Conservation (phyloP, 768 basidiomycete genomes). For the Leucocoprinus leucothites region DNA sequence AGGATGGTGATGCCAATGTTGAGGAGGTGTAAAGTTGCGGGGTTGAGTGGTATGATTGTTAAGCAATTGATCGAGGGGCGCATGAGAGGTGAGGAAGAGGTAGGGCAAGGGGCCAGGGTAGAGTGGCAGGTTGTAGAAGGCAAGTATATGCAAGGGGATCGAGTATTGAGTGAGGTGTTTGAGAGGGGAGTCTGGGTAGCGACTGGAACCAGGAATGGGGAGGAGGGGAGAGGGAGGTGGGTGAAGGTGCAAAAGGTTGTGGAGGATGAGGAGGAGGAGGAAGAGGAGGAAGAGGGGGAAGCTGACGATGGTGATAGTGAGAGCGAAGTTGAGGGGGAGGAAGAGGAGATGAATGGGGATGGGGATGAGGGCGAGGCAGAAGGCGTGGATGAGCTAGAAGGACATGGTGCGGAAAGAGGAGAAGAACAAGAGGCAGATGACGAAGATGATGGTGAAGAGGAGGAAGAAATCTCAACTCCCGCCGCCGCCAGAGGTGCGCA, state of each 20-base stretch:
- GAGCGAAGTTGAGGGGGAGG: slow-evolving; percentile 20
- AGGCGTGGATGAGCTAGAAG: too few species aligned
- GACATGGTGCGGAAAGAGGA: neutral
- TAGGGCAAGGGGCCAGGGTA: slow-evolving; percentile 24
- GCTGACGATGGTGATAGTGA: slow-evolving; percentile 25
- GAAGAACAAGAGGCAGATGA: neutral
- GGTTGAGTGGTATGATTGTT: slow-evolving; percentile 23
- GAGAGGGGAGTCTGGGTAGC: slow-evolving; percentile 28
- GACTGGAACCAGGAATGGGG: slow-evolving; percentile 2
- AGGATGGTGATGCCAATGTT: slow-evolving; percentile 24
- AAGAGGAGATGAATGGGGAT: slow-evolving; percentile 7
- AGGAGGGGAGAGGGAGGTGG: slow-evolving; percentile 14
- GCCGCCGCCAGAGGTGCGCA: too few species aligned
- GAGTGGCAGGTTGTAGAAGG: slow-evolving; percentile 30
- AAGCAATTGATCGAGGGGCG: neutral
- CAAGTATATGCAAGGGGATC: slow-evolving; percentile 27
- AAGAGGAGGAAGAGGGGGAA: slow-evolving; percentile 21
- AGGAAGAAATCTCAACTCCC: too few species aligned
- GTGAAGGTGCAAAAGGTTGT: slow-evolving; percentile 28
- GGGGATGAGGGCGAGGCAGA: neutral
- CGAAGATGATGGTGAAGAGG: neutral
- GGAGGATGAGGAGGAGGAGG: slow-evolving; percentile 20
- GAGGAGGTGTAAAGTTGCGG: slow-evolving; percentile 25
- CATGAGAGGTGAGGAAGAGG: slow-evolving; percentile 8
- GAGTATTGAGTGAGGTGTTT: slow-evolving; percentile 35